Conservation (phyloP, 1,284 basidiomycete genomes). For the Puccinia novopanici region DNA sequence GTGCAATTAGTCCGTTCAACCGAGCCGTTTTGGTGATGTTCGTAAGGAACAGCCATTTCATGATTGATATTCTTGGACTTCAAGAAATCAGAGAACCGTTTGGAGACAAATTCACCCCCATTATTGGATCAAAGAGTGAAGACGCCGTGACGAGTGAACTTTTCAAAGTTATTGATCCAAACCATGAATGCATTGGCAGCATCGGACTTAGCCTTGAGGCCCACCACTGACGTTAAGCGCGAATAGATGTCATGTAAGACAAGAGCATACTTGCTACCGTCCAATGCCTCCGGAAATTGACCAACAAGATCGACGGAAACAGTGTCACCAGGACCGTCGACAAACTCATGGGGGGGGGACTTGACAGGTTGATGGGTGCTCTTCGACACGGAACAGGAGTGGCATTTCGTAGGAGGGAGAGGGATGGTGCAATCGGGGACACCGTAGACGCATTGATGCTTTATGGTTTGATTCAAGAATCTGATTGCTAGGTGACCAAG, state of each 20-base stretch:
- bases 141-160: background rate
- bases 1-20: conserved; percentile 12
- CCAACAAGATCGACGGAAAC: conserved; percentile 13
- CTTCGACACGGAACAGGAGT: background rate
- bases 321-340: background rate
- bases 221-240: background rate
- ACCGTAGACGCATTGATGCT: background rate
- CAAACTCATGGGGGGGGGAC: background rate
- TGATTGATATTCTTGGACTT: background rate
- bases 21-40: conserved; percentile 25
- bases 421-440: background rate
- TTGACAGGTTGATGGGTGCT: background rate
- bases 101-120: background rate
- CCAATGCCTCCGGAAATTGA: background rate
- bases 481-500: conserved; percentile 3
- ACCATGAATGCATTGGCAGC: background rate
- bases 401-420: background rate
- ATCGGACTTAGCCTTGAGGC: background rate
- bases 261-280: background rate
- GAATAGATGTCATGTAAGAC: background rate
- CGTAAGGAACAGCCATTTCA: conserved; percentile 7
- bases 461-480: background rate
- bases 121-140: background rate
- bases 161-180: background rate
- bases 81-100: background rate